Evolutionary conservation across 2,329 filamentous ascomycete genomes (phyloP).

Genomic region (Cercospora nicotianae): DNA sequence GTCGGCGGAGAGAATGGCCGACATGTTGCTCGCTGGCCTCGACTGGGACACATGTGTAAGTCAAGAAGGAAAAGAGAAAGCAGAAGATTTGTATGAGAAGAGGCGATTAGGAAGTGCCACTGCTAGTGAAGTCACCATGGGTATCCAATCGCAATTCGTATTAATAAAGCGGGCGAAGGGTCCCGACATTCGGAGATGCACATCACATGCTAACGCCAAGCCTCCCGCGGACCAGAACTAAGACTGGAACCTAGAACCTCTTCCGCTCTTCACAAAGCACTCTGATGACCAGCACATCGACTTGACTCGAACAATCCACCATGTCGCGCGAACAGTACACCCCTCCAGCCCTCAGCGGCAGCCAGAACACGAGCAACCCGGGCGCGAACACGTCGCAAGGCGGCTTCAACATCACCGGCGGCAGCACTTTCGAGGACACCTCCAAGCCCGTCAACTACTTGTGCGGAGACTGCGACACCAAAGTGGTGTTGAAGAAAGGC

Average conservation of each 20-base stretch:
- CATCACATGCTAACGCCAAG: slow-evolving; percentile 3
- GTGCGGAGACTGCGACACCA: slow-evolving; percentile 81
- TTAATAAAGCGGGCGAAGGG: slow-evolving; percentile 12
- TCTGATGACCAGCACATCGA: slow-evolving; percentile 1
- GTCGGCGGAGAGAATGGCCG: slow-evolving; percentile 93
- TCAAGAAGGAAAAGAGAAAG: not conserved
- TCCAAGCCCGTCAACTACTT: slow-evolving; percentile 51
- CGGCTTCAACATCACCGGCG: slow-evolving; percentile 47
- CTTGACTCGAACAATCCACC: slow-evolving; percentile 14
- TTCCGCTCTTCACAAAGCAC: slow-evolving; percentile 9
- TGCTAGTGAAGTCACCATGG: slow-evolving; percentile 6
- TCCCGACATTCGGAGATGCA: slow-evolving; percentile 10
- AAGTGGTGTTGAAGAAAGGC: slow-evolving; percentile 71
- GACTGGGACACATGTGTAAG: slow-evolving; percentile 34
- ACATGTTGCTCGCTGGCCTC: slow-evolving; percentile 60
- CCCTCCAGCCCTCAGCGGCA: slow-evolving; percentile 58
- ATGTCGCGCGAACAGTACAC: slow-evolving; percentile 73
- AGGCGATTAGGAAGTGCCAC: slow-evolving; percentile 8
- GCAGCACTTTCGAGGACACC: slow-evolving; percentile 61
- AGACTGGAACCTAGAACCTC: slow-evolving; percentile 5
- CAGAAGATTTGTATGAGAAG: not conserved
- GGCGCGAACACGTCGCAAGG: slow-evolving; percentile 25
- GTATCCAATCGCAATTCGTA: slow-evolving; percentile 5
- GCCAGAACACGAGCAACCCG: slow-evolving; percentile 34
- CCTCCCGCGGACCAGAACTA: not conserved